Base-by-base conservation (phyloP, 257 asterid genomes). In the Paraleonurus japonicus region DNA sequence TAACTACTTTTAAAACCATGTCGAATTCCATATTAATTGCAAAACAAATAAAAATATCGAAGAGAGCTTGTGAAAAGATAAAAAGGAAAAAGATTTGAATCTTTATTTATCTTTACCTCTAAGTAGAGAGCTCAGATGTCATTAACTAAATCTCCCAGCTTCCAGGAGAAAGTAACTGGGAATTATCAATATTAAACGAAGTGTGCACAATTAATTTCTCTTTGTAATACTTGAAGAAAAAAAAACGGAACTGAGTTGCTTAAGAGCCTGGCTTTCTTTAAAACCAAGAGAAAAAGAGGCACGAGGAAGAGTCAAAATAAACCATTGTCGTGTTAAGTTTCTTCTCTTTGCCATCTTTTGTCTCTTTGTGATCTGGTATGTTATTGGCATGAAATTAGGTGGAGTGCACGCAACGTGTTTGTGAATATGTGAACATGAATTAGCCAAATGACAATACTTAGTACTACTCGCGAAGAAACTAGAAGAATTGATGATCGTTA, bases 351-450 rank as follows among this genome's bases (percentile, higher is more conserved):
- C 24, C 67, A 7, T 15, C 0, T 10, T 32, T 23, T 50, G 28
- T 9, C 22, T 15, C 22, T 35, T 41, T 51, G 63, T 15, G 17
- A 13, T 33, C 47, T 33, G 61, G 77, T 47, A n/a, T 22, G 51
- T 15, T 16, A 47, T 13, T 33, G 61, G 77, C 50, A n/a, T 22
- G 51, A 15, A 23, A 47, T 13, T 27, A 12, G 27, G 70, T 62
- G 62, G 62, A 77, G 82, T 74, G 63, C 70, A 78, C 82, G 82
- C 63, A 73, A 61, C 33, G 79, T 32, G 51, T 54, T 28, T 11
- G 57, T 43, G 54, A 35, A 45, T 55, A 30, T 74, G 82, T 78
- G 82, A 73, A 43, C 73, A 20, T 54, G 76, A 20, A 68, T 73
- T 16, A 12, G 70, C 81, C 70, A 65, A 65, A 64, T 30, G 39